Evolutionary conservation across 495 filamentous ascomycete genomes (phyloP).

Genomic region (Glutinoglossum americanum): DNA sequence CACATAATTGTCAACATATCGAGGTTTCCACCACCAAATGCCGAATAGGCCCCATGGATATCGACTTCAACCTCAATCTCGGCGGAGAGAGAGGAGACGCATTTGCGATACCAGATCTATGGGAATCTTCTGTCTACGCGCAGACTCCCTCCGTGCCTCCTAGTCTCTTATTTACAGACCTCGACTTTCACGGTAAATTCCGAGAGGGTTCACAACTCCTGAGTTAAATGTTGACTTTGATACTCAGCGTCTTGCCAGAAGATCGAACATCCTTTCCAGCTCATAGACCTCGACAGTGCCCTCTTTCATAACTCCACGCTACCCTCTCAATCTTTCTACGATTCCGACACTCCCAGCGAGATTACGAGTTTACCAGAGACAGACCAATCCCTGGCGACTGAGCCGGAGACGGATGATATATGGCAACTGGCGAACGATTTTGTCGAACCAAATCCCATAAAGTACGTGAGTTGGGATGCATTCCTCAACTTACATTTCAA

Average conservation of each 20-base stretch:
- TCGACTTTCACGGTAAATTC: not conserved
- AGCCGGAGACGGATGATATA: constrained; percentile 21
- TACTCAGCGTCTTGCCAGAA: not conserved
- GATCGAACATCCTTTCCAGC: not conserved
- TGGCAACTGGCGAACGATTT: constrained; percentile 27
- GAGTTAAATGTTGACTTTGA: not conserved
- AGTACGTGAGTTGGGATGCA: constrained; percentile 51
- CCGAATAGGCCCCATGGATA: not conserved
- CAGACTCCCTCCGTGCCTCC: constrained; percentile 5
- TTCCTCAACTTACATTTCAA: constrained; percentile 26
- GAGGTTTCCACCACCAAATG: not conserved
- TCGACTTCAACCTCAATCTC: not conserved
- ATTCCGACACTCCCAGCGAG: not conserved
- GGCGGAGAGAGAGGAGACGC: constrained; percentile 20
- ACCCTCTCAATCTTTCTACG: not conserved
- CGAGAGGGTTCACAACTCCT: not conserved
- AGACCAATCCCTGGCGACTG: not conserved
- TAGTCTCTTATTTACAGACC: constrained; percentile 6
- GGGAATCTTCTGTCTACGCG: constrained; percentile 26
- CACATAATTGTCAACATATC: not conserved
- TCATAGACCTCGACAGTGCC: not conserved
- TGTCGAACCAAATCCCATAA: constrained; percentile 14
- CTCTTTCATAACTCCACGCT: not conserved
- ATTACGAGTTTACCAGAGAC: not conserved
- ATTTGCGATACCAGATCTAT: constrained; percentile 52